A percentile compares a stretch with the other conserved stretches of the same genome.
Evolutionary conservation across 78 protist genomes (phyloP).

Genomic region (Isochrysis galbana): DNA sequence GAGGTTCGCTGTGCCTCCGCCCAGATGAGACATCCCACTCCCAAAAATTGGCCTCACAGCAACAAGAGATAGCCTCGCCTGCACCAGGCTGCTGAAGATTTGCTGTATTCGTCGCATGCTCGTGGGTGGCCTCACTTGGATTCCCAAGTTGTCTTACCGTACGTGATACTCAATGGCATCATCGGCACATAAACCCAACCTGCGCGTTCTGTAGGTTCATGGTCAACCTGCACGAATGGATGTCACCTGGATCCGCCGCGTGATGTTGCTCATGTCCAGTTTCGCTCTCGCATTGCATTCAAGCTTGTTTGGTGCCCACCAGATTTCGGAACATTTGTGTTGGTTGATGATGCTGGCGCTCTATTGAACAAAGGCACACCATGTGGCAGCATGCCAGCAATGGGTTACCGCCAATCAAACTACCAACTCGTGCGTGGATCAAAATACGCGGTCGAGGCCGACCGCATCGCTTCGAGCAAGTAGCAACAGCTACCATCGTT

Average conservation of each 20-base stretch:
- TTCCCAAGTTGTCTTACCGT: no score
- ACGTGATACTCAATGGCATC: no score
- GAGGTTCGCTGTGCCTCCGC: no score
- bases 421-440: background rate
- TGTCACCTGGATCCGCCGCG: background rate
- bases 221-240: conserved; percentile 16
- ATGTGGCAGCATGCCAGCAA: background rate
- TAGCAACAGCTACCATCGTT: no score
- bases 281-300: background rate
- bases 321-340: background rate
- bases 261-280: conserved; percentile 26
- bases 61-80: no score
- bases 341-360: background rate
- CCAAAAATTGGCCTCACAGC: no score
- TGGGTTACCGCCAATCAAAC: background rate
- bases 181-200: no score
- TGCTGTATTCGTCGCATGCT: no score
- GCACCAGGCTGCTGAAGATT: no score
- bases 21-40: no score
- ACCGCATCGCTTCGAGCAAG: background rate
- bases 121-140: no score
- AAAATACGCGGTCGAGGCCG: background rate
- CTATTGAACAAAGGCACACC: background rate
- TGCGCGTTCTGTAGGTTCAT: no score
- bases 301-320: background rate